Conservation (phyloP, 169 alveolate genomes). For the Cryptosporidium viatorum region DNA sequence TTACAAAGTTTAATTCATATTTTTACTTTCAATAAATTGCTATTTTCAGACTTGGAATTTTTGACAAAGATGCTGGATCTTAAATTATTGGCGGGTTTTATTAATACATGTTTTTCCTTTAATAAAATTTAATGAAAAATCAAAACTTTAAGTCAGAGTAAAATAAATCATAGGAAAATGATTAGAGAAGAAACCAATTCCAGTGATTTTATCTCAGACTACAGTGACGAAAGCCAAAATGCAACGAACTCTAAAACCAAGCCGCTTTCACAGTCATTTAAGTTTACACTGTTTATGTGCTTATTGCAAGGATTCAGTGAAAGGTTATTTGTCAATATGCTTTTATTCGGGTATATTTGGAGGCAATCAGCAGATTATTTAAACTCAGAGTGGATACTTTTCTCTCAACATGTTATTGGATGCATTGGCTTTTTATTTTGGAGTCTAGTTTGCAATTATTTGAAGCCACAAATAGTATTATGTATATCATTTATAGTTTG, state of each 20-base stretch:
- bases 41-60: neutral
- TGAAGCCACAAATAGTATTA: slow-evolving; percentile 24
- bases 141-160: neutral
- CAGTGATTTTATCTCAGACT: slow-evolving; percentile 21
- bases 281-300: slow-evolving; percentile 26
- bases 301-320: slow-evolving; percentile 61
- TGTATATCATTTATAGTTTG: slow-evolving; percentile 42
- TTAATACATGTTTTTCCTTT: neutral
- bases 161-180: neutral
- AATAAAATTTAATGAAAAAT: too few relatives aligned
- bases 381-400: neutral
- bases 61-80: neutral
- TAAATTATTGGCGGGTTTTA: slow-evolving; percentile 1
- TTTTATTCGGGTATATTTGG: slow-evolving; percentile 15
- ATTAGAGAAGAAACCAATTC: slow-evolving; percentile 23
- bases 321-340: slow-evolving; percentile 8
- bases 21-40: too few relatives aligned
- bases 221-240: slow-evolving; percentile 8
- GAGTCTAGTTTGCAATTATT: slow-evolving; percentile 37
- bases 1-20: neutral
- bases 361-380: neutral
- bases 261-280: neutral
- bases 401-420: slow-evolving; percentile 42
- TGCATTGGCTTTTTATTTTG: slow-evolving; percentile 48
- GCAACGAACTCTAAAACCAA: neutral